These are phyloP conservation scores for Ophiostoma ulmi DNA, from an alignment of 2,329 filamentous ascomycete species.

Conservation along the genomic window DNA sequence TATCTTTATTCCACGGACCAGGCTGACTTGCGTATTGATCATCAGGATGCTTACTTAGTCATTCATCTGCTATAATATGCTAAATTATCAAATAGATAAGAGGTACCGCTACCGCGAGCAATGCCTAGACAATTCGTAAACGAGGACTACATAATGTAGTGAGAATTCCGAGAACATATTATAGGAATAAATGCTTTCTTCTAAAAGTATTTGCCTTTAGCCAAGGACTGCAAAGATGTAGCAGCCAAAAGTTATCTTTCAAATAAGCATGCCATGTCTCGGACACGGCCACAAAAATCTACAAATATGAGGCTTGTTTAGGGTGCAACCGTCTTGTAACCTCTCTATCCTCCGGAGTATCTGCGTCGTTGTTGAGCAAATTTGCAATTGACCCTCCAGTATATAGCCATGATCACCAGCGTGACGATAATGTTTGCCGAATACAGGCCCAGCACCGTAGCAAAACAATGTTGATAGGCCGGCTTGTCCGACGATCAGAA, in stretches of 20 bases:
- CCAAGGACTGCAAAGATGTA: not conserved
- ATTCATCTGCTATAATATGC: not conserved
- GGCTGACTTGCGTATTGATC: not conserved
- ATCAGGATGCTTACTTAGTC: not conserved
- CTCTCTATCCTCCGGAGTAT: not conserved
- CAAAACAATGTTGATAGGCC: not conserved
- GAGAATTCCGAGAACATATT: not conserved
- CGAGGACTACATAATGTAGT: not conserved
- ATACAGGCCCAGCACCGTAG: not conserved
- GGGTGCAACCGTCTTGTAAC: not conserved
- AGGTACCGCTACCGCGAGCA: not conserved
- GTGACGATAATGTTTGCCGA: not conserved
- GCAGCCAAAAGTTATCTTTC: not conserved
- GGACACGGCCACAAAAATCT: not conserved
- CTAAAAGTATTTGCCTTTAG: too few species aligned
- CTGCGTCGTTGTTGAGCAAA: not conserved
- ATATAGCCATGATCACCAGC: not conserved
- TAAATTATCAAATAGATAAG: not conserved
- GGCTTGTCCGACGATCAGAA: not conserved
- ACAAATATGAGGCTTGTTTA: not conserved
- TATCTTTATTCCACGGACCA: not conserved
- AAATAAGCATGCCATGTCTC: not conserved
- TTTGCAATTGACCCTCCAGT: not conserved
- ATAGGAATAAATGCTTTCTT: not conserved
- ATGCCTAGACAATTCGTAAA: not conserved